A percentile compares a stretch with the other conserved stretches of the same genome.
phyloP scores from a whole-genome alignment of 2,329 filamentous ascomycete genomes.

The Chaetomium sp. region DNA sequence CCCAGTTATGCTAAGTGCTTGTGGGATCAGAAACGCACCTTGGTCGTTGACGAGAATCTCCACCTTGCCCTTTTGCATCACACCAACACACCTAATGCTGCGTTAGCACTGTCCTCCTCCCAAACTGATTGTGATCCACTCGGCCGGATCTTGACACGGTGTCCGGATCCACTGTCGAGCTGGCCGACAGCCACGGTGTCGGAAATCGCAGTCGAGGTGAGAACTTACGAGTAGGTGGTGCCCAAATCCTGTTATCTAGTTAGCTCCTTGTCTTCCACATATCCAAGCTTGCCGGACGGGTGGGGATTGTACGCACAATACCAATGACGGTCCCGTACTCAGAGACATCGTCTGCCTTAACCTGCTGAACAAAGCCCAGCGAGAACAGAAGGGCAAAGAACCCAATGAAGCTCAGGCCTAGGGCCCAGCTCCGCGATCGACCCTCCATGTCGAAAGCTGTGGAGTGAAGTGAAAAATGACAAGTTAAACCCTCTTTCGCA shows the following conservation, averaged over 20 bases:
- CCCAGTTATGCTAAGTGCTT: not conserved
- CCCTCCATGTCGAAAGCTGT: conserved; percentile 24
- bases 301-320: conserved; percentile 56
- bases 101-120: conserved; percentile 16
- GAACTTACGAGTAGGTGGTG: conserved; percentile 58
- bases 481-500: conserved; percentile 11
- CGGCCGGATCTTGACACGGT: conserved; percentile 12
- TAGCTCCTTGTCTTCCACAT: conserved; percentile 14
- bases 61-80: conserved; percentile 92
- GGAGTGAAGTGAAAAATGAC: conserved; percentile 10
- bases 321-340: conserved; percentile 86
- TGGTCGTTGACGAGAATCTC: conserved; percentile 96
- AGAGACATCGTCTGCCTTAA: conserved; percentile 64
- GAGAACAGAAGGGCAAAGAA: conserved; percentile 88
- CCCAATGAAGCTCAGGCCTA: conserved; percentile 82
- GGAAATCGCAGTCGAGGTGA: not conserved
- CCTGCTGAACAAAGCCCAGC: conserved; percentile 77
- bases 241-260: conserved; percentile 60
- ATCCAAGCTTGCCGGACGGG: not conserved
- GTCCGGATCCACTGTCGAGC: not conserved
- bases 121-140: not conserved
- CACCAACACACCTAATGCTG: conserved; percentile 65
- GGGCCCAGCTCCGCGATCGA: conserved; percentile 31
- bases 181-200: not conserved
- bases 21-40: conserved; percentile 27